phyloP scores from a whole-genome alignment of 768 basidiomycete species.

The Lepiota subincarnata region DNA sequence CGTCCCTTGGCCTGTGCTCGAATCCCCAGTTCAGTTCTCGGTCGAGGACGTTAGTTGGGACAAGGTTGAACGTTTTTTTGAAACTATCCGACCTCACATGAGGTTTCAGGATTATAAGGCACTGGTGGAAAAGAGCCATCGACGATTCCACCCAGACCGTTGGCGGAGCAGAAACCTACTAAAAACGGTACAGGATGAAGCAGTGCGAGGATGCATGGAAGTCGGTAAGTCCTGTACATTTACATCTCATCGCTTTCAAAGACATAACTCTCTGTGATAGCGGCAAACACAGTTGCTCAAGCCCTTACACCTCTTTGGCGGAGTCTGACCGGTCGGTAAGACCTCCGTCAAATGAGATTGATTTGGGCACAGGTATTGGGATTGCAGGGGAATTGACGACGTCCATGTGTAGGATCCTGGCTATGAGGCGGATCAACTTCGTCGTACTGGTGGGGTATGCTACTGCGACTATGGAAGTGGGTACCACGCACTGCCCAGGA shows the following conservation, averaged over 20 bases:
- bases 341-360: no score
- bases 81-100: conserved; percentile 45
- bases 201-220: conserved; percentile 55
- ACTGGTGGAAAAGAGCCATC: conserved; percentile 67
- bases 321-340: conserved; percentile 18
- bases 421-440: no score
- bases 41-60: conserved; percentile 69
- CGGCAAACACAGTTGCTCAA: conserved; percentile 66
- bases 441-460: no score
- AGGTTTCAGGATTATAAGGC: conserved; percentile 56
- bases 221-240: conserved; percentile 44
- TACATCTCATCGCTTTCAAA: neutral
- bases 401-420: no score
- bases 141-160: conserved; percentile 76
- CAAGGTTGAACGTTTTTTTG: conserved; percentile 70
- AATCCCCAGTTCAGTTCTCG: conserved; percentile 44
- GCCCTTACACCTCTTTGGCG: conserved; percentile 70
- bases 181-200: conserved; percentile 52
- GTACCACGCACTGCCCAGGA: no score
- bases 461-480: no score
- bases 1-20: conserved; percentile 75
- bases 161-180: conserved; percentile 70
- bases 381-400: no score
- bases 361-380: no score
- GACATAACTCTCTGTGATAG: conserved; percentile 16